Evolutionary conservation across 495 filamentous ascomycete species (phyloP).

Genomic region (Aspergillus indologenus): DNA sequence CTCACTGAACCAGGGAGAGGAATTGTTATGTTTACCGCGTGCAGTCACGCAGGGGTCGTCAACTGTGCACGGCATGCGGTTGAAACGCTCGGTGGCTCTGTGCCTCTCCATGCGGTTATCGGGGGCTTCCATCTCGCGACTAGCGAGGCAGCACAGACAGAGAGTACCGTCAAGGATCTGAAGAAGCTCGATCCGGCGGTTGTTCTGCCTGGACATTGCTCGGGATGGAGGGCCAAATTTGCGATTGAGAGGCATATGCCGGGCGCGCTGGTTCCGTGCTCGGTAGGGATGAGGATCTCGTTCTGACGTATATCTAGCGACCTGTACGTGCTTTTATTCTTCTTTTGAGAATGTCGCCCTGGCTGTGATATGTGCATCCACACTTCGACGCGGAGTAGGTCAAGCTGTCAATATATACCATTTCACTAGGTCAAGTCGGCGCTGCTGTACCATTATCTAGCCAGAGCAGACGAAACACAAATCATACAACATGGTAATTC

Average conservation of each 20-base stretch:
- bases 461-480: no score
- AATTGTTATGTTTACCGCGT: constrained; percentile 61
- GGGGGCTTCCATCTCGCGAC: constrained; percentile 61
- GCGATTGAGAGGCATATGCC: constrained; percentile 56
- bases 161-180: constrained; percentile 49
- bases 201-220: constrained; percentile 58
- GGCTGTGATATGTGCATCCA: no score
- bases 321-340: no score
- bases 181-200: constrained; percentile 52
- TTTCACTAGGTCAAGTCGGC: no score
- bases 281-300: constrained; percentile 51
- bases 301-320: constrained; percentile 26
- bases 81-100: constrained; percentile 30
- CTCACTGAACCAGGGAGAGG: constrained; percentile 43
- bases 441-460: no score
- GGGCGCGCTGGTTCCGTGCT: constrained; percentile 53
- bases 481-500: no score
- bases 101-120: constrained; percentile 55
- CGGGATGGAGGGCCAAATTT: constrained; percentile 61
- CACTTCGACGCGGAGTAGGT: no score
- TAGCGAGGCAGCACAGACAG: constrained; percentile 40
- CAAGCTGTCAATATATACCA: no score
- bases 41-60: constrained; percentile 59
- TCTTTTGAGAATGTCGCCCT: no score
- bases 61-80: constrained; percentile 53